Evolutionary conservation across 2,329 filamentous ascomycete species (phyloP).

Genomic region (Colletotrichum godetiae): DNA sequence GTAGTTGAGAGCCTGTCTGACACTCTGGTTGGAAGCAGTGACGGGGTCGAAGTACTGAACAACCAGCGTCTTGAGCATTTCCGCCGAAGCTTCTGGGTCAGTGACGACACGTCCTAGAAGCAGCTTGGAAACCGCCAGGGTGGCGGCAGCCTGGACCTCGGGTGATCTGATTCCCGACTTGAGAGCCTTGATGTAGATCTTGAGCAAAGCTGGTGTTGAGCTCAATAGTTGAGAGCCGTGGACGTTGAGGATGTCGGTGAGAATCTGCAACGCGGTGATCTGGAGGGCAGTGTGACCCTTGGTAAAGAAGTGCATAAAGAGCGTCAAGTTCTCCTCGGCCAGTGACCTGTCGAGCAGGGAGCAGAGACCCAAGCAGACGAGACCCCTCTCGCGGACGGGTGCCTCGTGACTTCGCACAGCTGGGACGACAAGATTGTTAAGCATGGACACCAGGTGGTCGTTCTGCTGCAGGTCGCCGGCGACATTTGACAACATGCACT

Average conservation of each 20-base stretch:
- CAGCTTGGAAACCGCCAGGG: constrained; percentile 85
- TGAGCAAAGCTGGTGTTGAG: constrained; percentile 76
- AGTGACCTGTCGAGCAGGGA: constrained; percentile 91
- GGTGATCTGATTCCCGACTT: constrained; percentile 76
- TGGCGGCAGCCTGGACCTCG: constrained; percentile 84
- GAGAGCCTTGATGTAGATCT: constrained; percentile 86
- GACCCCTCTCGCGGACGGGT: constrained; percentile 88
- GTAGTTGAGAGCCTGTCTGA: constrained; percentile 89
- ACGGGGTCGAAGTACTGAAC: constrained; percentile 91
- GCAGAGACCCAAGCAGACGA: constrained; percentile 90
- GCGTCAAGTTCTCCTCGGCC: constrained; percentile 88
- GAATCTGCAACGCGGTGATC: constrained; percentile 88
- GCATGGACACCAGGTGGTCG: constrained; percentile 92
- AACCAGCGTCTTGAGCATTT: constrained; percentile 86
- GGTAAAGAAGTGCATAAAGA: constrained; percentile 96
- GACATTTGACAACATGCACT: constrained; percentile 97
- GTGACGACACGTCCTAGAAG: constrained; percentile 84
- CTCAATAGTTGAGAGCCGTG: constrained; percentile 84
- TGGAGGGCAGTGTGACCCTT: constrained; percentile 93
- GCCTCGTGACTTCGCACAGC: constrained; percentile 94
- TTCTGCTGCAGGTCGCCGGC: constrained; percentile 89
- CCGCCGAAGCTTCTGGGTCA: constrained; percentile 72
- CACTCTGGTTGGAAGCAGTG: constrained; percentile 81
- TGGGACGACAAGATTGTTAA: constrained; percentile 96
- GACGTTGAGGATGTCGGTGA: constrained; percentile 92